Evolutionary conservation across 2,329 filamentous ascomycete genomes (phyloP).

Genomic region (Paraphaeosphaeria sporulosa): DNA sequence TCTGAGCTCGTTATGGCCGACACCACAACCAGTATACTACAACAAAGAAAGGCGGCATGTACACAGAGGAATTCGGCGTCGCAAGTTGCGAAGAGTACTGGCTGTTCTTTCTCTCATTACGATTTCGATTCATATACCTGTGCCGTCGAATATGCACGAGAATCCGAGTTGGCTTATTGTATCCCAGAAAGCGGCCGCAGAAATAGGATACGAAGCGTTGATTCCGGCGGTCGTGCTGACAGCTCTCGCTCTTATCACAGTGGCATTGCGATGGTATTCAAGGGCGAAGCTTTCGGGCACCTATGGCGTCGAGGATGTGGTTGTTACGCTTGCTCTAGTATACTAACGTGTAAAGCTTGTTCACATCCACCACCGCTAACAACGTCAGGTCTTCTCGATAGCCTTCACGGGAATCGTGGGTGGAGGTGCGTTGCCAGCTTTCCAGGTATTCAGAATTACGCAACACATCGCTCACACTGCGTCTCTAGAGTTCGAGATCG

Average conservation of each 20-base stretch:
- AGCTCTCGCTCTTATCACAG: conserved; percentile 29
- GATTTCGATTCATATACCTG: neutral
- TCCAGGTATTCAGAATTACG: neutral
- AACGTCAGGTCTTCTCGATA: conserved; percentile 36
- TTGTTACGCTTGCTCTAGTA: conserved; percentile 38
- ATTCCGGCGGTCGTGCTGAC: conserved; percentile 36
- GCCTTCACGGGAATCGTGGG: conserved; percentile 35
- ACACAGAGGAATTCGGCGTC: neutral
- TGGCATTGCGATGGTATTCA: conserved; percentile 40
- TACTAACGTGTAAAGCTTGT: conserved; percentile 6
- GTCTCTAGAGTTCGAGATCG: conserved; percentile 17
- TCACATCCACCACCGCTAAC: neutral
- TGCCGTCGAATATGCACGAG: conserved; percentile 28
- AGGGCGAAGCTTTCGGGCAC: conserved; percentile 23
- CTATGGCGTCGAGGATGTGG: conserved; percentile 35
- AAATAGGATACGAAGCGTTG: conserved; percentile 34
- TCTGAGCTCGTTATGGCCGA: neutral
- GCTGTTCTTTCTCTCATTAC: neutral
- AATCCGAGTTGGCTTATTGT: conserved; percentile 36
- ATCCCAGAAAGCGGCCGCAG: conserved; percentile 29
- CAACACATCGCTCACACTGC: neutral
- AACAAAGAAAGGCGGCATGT: conserved; percentile 7
- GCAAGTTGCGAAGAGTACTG: neutral
- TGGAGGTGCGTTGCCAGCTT: conserved; percentile 21
- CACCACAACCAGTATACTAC: neutral